Base-by-base conservation (phyloP, 1,284 basidiomycete genomes). In the Sanghuangporus baumii region DNA sequence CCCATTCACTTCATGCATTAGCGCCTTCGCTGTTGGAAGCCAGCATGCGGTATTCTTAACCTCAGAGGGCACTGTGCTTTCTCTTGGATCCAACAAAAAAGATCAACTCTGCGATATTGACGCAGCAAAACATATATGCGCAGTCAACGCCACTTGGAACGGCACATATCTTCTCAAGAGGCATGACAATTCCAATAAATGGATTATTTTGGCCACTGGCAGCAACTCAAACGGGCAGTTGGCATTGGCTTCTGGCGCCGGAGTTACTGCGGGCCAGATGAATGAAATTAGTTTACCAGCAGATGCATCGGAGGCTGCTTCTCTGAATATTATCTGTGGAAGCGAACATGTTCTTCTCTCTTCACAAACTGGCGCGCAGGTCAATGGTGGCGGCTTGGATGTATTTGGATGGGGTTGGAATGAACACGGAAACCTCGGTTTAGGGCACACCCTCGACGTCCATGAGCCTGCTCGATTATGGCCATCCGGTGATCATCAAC, bases 401-500 rank as follows among this genome's bases (percentile, higher is more conserved):
- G 81, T 94, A 0, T 90, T 84, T 82, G 88, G 84, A 0, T 96
- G 94, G 88, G 94, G 94, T 0, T 96, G 94, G 94, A 97, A 96
- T 72, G 94, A 97, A 73, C 94, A 96, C 71, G 94, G 94, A 11
- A 97, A 96, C 73, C 78, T 96, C 14, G 93, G 90, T 0, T 70
- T 84, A 31, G 88, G 86, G 0, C 76, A 81, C 57, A 82, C 81
- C 3, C 73, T 79, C 4, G 86, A 91, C 67, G 73, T 80, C 9
- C 70, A 75, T 43, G 47, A 74, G 20, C 85, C 86, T 12, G 67
- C 73, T 2, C 78, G 76, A 60, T 69, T 89, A n/a, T 89, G 85
- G 83, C 81, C 81, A 1, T 59, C 62, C 6, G 63, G 46, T 31
- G 57, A 48, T 47, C 47, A 48, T 7, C 64, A 55, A 67, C 61